Conservation (phyloP, 768 basidiomycete genomes). For the Gloeopeniophorella convolvens region DNA sequence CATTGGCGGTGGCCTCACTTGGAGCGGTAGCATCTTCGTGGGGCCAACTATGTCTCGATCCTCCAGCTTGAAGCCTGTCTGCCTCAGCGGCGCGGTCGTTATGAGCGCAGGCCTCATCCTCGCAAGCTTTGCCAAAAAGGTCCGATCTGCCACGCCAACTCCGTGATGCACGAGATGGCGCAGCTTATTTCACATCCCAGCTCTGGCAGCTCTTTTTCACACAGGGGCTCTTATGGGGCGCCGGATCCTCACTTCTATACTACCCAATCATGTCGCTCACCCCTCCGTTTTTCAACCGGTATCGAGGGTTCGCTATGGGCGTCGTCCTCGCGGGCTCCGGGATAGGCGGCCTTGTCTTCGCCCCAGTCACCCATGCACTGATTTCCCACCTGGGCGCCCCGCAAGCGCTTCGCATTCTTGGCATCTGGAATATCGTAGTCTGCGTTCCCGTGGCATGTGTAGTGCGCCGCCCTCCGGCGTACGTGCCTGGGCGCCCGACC, state of each 20-base stretch:
- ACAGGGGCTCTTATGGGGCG: conserved; percentile 36
- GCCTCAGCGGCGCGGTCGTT: conserved; percentile 31
- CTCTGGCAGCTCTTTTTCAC: conserved; percentile 40
- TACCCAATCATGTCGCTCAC: conserved; percentile 39
- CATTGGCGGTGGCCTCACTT: conserved; percentile 38
- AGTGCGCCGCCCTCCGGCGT: conserved; percentile 26
- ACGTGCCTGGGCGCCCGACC: conserved; percentile 26
- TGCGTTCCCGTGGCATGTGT: conserved; percentile 34
- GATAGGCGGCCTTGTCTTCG: conserved; percentile 38
- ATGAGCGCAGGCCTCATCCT: conserved; percentile 39
- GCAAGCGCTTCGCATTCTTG: conserved; percentile 35
- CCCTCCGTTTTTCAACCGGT: conserved; percentile 37
- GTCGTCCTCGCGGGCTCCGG: conserved; percentile 37
- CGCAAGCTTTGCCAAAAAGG: conserved; percentile 35
- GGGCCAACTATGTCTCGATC: conserved; percentile 33
- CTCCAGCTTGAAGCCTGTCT: conserved; percentile 31
- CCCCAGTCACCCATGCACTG: conserved; percentile 33
- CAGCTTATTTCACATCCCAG: conserved; percentile 20
- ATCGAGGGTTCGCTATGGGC: conserved; percentile 41
- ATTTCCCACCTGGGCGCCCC: conserved; percentile 31
- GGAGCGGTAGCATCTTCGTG: conserved; percentile 43
- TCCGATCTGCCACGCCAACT: conserved; percentile 8
- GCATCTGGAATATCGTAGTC: conserved; percentile 35
- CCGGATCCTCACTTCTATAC: conserved; percentile 39
- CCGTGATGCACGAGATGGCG: too few relatives aligned